Evolutionary conservation across 768 basidiomycete genomes (phyloP).

Genomic region (Scleroderma bovista): DNA sequence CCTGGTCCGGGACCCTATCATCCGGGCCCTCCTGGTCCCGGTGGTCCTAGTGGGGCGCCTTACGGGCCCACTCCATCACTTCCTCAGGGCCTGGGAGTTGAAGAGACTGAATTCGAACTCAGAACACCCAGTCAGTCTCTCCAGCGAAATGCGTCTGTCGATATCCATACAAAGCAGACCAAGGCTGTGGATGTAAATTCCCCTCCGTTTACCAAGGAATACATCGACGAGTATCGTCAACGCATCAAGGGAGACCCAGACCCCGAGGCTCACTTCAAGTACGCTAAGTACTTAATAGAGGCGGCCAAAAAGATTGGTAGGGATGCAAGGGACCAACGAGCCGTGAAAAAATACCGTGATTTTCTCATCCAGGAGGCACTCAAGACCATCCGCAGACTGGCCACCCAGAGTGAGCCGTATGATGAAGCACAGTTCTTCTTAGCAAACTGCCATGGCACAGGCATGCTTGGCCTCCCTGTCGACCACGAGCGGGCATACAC

Average conservation of each 20-base stretch:
- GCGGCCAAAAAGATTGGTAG: conserved; percentile 89
- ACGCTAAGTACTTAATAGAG: conserved; percentile 98
- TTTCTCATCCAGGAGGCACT: conserved; percentile 80
- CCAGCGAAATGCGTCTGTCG: conserved; percentile 51
- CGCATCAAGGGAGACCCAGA: conserved; percentile 98
- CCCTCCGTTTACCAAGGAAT: conserved; percentile 90
- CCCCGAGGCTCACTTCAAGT: conserved; percentile 95
- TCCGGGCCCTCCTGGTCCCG: conserved; percentile 14
- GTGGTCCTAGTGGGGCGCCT: conserved; percentile 8
- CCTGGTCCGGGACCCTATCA: conserved; percentile 16
- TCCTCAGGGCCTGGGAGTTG: conserved; percentile 20
- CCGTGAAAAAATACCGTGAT: conserved; percentile 89
- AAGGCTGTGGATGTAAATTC: conserved; percentile 79
- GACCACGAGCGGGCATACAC: conserved; percentile 98
- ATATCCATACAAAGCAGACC: conserved; percentile 56
- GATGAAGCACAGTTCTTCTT: conserved; percentile 98
- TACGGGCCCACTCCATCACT: conserved; percentile 23
- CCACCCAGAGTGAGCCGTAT: conserved; percentile 87
- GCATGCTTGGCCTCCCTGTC: conserved; percentile 89
- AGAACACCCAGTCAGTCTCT: conserved; percentile 40
- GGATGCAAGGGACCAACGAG: conserved; percentile 68
- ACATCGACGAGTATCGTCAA: conserved; percentile 95
- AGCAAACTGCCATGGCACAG: conserved; percentile 95
- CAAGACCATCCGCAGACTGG: conserved; percentile 88
- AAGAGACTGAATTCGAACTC: conserved; percentile 49